These are phyloP conservation scores for Diaporthe batatas DNA, from an alignment of 2,329 filamentous ascomycete species.

Conservation along the genomic window DNA sequence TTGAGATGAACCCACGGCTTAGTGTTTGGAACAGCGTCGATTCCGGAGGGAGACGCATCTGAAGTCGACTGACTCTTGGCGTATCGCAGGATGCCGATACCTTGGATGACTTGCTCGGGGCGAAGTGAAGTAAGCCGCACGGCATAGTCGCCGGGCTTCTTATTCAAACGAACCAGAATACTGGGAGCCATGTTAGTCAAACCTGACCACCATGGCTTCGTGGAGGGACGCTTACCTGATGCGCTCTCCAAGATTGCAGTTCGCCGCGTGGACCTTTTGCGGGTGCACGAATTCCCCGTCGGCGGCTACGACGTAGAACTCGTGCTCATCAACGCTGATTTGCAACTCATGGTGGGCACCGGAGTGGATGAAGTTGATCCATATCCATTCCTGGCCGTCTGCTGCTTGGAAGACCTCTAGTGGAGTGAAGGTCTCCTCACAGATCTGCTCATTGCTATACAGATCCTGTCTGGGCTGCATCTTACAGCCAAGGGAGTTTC, in stretches of 20 bases:
- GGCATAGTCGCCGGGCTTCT: constrained; percentile 42
- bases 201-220: not conserved
- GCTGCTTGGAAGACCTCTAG: constrained; percentile 39
- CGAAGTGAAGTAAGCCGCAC: constrained; percentile 43
- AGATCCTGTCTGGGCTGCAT: constrained; percentile 32
- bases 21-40: constrained; percentile 34
- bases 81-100: constrained; percentile 42
- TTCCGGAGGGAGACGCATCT: not conserved
- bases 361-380: constrained; percentile 44
- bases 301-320: constrained; percentile 43
- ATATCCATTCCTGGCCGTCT: constrained; percentile 41
- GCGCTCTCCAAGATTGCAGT: constrained; percentile 43
- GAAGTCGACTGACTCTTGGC: constrained; percentile 3
- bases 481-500: constrained; percentile 41
- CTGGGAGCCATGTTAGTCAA: constrained; percentile 20
- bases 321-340: constrained; percentile 43
- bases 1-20: constrained; percentile 43
- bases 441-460: constrained; percentile 40
- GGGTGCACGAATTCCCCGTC: constrained; percentile 44
- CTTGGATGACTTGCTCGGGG: constrained; percentile 43
- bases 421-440: constrained; percentile 38
- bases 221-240: constrained; percentile 36
- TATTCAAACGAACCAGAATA: constrained; percentile 40
- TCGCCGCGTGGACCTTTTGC: constrained; percentile 42
- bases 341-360: constrained; percentile 43